Evolutionary conservation across 306 rosid genomes (phyloP).

Genomic region (Rosa rugosa): DNA sequence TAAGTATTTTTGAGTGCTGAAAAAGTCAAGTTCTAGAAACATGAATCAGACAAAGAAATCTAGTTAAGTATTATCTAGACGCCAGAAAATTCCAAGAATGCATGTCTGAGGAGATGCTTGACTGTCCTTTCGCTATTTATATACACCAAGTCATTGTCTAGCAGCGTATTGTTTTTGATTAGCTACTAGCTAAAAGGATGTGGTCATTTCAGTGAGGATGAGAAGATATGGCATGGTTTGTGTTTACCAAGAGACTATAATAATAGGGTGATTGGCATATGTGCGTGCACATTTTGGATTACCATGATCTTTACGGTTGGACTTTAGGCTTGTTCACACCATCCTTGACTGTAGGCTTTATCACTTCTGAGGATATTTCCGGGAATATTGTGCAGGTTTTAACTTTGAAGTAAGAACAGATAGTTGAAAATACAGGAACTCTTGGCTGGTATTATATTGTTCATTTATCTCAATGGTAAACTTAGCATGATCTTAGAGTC

Average conservation of each 20-base stretch:
- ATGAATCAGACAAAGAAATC: background rate
- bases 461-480: background rate
- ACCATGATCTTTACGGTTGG: background rate
- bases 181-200: background rate
- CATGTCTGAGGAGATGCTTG: background rate
- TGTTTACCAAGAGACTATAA: background rate
- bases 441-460: background rate
- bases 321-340: background rate
- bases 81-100: background rate
- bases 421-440: background rate
- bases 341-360: background rate
- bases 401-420: background rate
- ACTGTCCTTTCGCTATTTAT: background rate
- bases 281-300: background rate
- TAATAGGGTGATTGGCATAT: background rate
- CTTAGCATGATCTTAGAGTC: background rate
- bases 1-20: too few relatives aligned
- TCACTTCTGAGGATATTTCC: background rate
- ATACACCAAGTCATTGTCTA: background rate
- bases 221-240: background rate
- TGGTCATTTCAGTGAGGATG: background rate
- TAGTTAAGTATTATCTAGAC: background rate
- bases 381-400: background rate
- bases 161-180: background rate
- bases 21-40: too few relatives aligned